phyloP scores from a whole-genome alignment of 768 basidiomycete genomes.

The Aureoboletus auriporus region DNA sequence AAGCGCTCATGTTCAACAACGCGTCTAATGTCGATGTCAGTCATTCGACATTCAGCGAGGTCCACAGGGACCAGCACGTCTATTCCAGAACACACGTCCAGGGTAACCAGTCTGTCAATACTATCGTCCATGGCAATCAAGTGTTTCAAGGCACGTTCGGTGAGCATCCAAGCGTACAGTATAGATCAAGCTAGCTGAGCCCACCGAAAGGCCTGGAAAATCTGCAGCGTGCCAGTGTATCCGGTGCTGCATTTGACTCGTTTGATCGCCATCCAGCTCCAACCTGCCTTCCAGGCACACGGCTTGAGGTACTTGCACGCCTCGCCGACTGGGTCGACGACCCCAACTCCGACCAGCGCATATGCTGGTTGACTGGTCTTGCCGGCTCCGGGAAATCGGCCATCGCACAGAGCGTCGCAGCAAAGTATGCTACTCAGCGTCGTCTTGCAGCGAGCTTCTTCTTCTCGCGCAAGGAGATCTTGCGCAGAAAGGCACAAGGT shows the following conservation, averaged over 20 bases:
- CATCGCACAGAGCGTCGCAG: conserved; percentile 27
- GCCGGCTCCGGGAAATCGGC: conserved; percentile 24
- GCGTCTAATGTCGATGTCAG: conserved; percentile 17
- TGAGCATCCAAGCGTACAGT: not conserved
- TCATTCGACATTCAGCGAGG: conserved; percentile 19
- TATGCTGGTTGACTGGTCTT: conserved; percentile 24
- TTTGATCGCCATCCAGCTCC: conserved; percentile 18
- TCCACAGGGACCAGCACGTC: conserved; percentile 15
- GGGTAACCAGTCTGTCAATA: conserved; percentile 12
- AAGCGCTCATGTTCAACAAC: conserved; percentile 13
- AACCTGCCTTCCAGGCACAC: conserved; percentile 17
- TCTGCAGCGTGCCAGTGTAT: conserved; percentile 9
- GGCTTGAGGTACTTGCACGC: conserved; percentile 10
- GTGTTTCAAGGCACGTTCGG: conserved; percentile 9
- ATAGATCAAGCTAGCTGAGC: not conserved
- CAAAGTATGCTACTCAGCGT: conserved; percentile 12
- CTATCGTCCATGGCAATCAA: conserved; percentile 19
- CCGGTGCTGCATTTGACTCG: conserved; percentile 15
- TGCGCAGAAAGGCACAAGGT: conserved; percentile 17
- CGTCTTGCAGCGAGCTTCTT: conserved; percentile 34
- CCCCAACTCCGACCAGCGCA: not conserved
- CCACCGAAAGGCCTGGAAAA: conserved; percentile 11
- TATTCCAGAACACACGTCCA: conserved; percentile 7
- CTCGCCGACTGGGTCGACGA: conserved; percentile 15
- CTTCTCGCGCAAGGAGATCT: conserved; percentile 25